These are phyloP conservation scores for Solidago caesia DNA, from an alignment of 129 eudicot genomes.

Conservation along the genomic window DNA sequence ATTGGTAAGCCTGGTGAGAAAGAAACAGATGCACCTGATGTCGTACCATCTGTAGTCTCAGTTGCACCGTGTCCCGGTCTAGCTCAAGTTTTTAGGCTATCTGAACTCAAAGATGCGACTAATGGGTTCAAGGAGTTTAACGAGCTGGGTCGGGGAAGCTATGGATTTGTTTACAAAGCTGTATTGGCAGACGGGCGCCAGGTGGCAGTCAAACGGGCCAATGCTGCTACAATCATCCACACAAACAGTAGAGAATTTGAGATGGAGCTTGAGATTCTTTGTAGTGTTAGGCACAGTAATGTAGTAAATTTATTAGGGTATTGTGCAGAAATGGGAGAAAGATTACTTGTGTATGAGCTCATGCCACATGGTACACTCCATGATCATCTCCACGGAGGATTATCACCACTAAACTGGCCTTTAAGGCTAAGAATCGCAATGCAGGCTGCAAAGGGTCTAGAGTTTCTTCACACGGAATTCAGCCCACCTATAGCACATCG, in stretches of 20 bases:
- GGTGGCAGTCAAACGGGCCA: constrained; percentile 92
- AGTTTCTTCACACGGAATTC: constrained; percentile 75
- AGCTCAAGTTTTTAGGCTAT: constrained; percentile 88
- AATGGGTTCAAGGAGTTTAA: constrained; percentile 97
- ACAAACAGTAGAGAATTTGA: constrained; percentile 81
- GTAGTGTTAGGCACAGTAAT: constrained; percentile 71
- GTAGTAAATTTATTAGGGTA: constrained; percentile 85
- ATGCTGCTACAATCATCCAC: constrained; percentile 95
- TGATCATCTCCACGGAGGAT: constrained; percentile 91
- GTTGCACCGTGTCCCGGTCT: constrained; percentile 70
- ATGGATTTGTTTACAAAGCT: constrained; percentile 94
- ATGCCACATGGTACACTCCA: constrained; percentile 90
- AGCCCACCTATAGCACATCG: constrained; percentile 83
- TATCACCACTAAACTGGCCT: constrained; percentile 71
- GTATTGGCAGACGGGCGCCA: constrained; percentile 78
- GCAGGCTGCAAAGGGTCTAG: constrained; percentile 97
- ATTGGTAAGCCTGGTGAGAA: constrained; percentile 45
- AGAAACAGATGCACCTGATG: constrained; percentile 46
- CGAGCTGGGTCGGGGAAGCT: constrained; percentile 94
- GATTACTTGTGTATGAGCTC: constrained; percentile 77
- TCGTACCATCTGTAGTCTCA: constrained; percentile 41
- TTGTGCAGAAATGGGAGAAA: constrained; percentile 96
- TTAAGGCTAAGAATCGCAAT: constrained; percentile 64
- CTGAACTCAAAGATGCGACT: constrained; percentile 91
- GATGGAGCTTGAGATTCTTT: constrained; percentile 84